Evolutionary conservation across 805 yeast genomes (phyloP), one percentile per base, ranked within the genome.

Genomic region (Jamesozyma gamospora): DNA sequence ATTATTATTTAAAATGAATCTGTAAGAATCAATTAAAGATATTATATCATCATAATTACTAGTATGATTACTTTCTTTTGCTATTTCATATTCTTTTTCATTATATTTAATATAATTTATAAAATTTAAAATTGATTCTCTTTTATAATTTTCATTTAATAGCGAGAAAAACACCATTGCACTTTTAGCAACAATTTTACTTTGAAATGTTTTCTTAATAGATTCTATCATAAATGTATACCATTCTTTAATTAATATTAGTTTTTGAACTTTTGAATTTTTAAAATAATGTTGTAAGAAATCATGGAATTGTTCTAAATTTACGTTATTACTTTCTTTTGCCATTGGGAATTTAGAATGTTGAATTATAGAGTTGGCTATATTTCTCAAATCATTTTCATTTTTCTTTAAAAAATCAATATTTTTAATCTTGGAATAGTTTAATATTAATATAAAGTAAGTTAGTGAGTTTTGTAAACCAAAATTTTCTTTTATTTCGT

Each of bases 121-220:
- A 43, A 69, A 68, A 12, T 53, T 58, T 32, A 59, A 38, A 8
- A 54, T 39, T 17, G 58, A 45, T 44, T 57, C 60, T 27, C 33
- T 43, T 4, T 65, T 56, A 28, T 17, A 34, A 11, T 38, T 41
- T 21, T 14, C 18, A 10, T 25, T 14, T 14, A 19, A 49, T 47
- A 5, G 50, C 36, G 16, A 39, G 40, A 56, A 62, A 44, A 62
- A 62, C 46, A 41, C 55, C 49, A 60, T 65, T 41, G 66, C 69
- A 42, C 56, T 52, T 44, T 50, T 62, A 32, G 58, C 53, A 32
- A 65, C 60, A 6, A 41, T 43, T 17, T 53, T 57, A 30, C 66
- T 70, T 48, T 72, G 78, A 41, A 72, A 74, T 0, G 77, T 70
- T 35, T 61, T 65, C 13, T 58, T 51, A 37, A 71, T 57, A 1